A percentile compares a stretch with the other conserved stretches of the same genome.
These are phyloP conservation scores for Effrenium voratum DNA, from an alignment of 73 alveolate genomes.

Conservation along the genomic window DNA sequence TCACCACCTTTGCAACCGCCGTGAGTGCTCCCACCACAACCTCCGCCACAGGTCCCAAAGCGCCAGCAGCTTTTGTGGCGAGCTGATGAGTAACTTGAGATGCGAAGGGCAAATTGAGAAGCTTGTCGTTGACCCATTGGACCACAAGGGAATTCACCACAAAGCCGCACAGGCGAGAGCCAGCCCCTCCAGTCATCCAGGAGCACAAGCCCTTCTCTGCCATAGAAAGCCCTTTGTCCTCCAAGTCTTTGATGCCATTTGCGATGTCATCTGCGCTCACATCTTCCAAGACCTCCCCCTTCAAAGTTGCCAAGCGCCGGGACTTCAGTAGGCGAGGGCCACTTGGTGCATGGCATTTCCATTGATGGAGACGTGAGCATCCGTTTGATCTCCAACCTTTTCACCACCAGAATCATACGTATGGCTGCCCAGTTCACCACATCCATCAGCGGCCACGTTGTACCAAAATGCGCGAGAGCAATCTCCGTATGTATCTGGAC, in stretches of 20 bases:
- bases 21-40: slow-evolving; percentile 6
- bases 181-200: neutral
- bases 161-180: slow-evolving; percentile 24
- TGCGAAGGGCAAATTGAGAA: slow-evolving; percentile 26
- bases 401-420: slow-evolving; percentile 28
- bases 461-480: slow-evolving; percentile 27
- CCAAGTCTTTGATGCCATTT: slow-evolving; percentile 19
- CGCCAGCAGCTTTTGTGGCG: neutral
- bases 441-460: neutral
- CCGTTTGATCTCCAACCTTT: neutral
- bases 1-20: neutral
- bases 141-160: slow-evolving; percentile 24
- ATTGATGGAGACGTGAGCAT: slow-evolving; percentile 9
- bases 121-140: slow-evolving; percentile 14
- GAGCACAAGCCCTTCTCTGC: slow-evolving; percentile 15
- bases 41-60: neutral
- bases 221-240: neutral
- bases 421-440: slow-evolving; percentile 12
- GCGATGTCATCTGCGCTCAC: slow-evolving; percentile 2
- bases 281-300: neutral
- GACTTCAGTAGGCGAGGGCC: slow-evolving; percentile 2
- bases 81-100: slow-evolving; percentile 11
- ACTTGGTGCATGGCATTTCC: slow-evolving; percentile 33
- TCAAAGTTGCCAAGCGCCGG: neutral
- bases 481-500: slow-evolving; percentile 18